Conservation (phyloP, 257 asterid genomes). For the Solanum pimpinellifolium region DNA sequence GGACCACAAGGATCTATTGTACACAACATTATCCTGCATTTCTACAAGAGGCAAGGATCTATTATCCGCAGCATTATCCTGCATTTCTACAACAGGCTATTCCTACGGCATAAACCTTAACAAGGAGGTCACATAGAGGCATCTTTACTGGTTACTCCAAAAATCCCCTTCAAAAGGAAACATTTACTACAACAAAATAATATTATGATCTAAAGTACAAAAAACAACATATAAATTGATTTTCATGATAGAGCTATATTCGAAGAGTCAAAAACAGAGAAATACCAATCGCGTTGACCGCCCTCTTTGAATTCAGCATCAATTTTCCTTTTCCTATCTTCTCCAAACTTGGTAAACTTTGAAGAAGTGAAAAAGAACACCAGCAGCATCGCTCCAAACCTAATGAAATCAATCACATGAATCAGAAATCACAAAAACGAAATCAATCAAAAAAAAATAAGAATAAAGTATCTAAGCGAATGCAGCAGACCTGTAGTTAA, state of each 20-base stretch:
- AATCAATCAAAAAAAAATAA: background rate
- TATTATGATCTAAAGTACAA: background rate
- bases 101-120: background rate
- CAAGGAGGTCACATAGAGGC: background rate
- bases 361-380: constrained; percentile 78
- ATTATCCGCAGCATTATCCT: too few species aligned
- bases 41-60: background rate
- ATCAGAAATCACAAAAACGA: background rate
- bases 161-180: background rate
- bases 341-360: constrained; percentile 69
- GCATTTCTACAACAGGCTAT: background rate
- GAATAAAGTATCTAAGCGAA: background rate
- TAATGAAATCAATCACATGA: constrained; percentile 3
- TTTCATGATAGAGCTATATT: background rate
- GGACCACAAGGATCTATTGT: background rate
- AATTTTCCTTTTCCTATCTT: constrained; percentile 53
- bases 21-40: background rate
- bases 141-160: background rate
- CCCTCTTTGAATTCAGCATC: constrained; percentile 95
- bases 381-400: constrained; percentile 71
- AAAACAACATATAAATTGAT: background rate
- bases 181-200: background rate
- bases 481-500: constrained; percentile 48
- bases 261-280: background rate
- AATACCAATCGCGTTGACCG: constrained; percentile 94